These are phyloP conservation scores for Lasiosphaeriaceae sp. DNA, from an alignment of 495 filamentous ascomycete genomes.

Conservation along the genomic window DNA sequence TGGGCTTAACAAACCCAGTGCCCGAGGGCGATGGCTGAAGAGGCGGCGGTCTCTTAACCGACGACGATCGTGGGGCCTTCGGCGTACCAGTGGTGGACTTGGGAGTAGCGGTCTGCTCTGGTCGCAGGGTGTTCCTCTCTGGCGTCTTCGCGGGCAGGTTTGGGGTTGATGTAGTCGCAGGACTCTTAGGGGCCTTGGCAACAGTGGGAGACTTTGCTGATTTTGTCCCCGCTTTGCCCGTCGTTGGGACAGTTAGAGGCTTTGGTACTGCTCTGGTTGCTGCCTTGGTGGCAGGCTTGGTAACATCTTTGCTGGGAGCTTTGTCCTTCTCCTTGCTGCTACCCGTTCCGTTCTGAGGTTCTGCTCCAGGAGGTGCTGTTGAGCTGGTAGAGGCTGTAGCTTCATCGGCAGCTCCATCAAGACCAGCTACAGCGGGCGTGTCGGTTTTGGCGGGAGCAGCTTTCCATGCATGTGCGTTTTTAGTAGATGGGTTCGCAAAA, in stretches of 20 bases:
- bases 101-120: slow-evolving; percentile 28
- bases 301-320: slow-evolving; percentile 1
- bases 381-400: neutral
- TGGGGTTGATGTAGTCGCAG: slow-evolving; percentile 19
- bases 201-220: slow-evolving; percentile 35
- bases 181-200: slow-evolving; percentile 27
- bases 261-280: slow-evolving; percentile 27
- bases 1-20: slow-evolving; percentile 53
- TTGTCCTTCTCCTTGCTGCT: slow-evolving; percentile 17
- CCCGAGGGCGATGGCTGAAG: slow-evolving; percentile 31
- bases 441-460: slow-evolving; percentile 6
- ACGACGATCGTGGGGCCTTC: slow-evolving; percentile 24
- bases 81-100: slow-evolving; percentile 21
- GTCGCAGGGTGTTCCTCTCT: slow-evolving; percentile 23
- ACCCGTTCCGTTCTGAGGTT: slow-evolving; percentile 8
- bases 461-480: slow-evolving; percentile 12
- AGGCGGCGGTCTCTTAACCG: slow-evolving; percentile 32
- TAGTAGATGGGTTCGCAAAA: slow-evolving; percentile 4
- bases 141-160: slow-evolving; percentile 27
- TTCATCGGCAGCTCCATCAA: slow-evolving; percentile 4
- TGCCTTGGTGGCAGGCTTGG: slow-evolving; percentile 30
- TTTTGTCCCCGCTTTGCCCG: slow-evolving; percentile 34
- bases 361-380: neutral
- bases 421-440: neutral
- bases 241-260: slow-evolving; percentile 24